These are phyloP conservation scores for Rhizoclosmatium globosum DNA, from an alignment of 192 early-diverging fungal genomes.

Conservation along the genomic window DNA sequence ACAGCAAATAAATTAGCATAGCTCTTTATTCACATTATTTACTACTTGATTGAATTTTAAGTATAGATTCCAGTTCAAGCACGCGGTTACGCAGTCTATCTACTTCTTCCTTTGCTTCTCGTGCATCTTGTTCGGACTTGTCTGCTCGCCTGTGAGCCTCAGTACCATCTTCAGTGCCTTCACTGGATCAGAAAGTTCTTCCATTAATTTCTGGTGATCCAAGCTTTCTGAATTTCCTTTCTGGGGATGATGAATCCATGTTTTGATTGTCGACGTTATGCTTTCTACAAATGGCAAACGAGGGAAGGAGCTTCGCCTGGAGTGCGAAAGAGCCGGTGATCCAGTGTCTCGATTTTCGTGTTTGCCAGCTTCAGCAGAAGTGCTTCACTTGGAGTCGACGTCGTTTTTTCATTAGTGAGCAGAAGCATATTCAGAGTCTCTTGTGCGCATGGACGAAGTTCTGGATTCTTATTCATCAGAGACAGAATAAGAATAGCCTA, in stretches of 20 bases:
- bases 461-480: conserved; percentile 81
- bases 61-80: conserved; percentile 39
- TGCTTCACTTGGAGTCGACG: background rate
- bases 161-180: conserved; percentile 10
- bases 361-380: background rate
- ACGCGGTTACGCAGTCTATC: conserved; percentile 31
- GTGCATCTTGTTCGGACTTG: conserved; percentile 15
- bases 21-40: background rate
- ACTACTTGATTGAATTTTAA: background rate
- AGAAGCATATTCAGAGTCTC: conserved; percentile 64
- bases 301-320: conserved; percentile 33
- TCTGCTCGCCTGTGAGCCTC: conserved; percentile 4
- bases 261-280: conserved; percentile 22
- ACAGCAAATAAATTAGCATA: conserved; percentile 5
- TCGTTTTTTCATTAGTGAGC: background rate
- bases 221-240: background rate
- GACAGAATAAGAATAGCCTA: conserved; percentile 83
- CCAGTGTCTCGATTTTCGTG: background rate
- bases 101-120: conserved; percentile 27
- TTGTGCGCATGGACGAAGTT: conserved; percentile 70
- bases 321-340: background rate
- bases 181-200: conserved; percentile 19
- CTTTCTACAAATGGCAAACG: background rate
- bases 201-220: background rate
- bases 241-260: conserved; percentile 27